Percentiles rank a stretch among this genome's conserved stretches.
phyloP scores from a whole-genome alignment of 257 asterid genomes.

The Petrea volubilis region DNA sequence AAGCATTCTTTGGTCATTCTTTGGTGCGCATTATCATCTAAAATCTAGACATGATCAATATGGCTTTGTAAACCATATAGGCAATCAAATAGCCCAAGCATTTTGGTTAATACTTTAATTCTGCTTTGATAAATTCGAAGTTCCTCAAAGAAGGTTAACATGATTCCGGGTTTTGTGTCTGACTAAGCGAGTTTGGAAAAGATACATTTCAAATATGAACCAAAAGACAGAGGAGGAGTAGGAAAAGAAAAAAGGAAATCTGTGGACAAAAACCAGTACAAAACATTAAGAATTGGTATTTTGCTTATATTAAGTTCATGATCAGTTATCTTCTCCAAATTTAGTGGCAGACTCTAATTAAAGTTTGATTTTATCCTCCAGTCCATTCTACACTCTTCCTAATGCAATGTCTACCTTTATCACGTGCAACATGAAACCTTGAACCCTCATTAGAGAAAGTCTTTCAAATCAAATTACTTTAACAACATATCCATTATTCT shows the following conservation, averaged over 20 bases:
- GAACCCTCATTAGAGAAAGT: neutral
- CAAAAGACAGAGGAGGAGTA: neutral
- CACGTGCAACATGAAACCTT: neutral
- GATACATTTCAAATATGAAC: neutral
- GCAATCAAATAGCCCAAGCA: constrained; percentile 4
- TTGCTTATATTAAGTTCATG: neutral
- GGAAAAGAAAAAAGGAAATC: neutral
- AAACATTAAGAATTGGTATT: neutral
- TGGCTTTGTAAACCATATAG: constrained; percentile 5
- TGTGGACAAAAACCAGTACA: neutral
- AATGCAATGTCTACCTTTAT: neutral
- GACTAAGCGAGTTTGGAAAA: neutral
- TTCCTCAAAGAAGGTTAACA: neutral
- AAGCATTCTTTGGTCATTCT: neutral
- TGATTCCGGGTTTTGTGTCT: neutral
- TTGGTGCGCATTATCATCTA: neutral
- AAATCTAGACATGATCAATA: constrained; percentile 1
- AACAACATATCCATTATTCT: neutral
- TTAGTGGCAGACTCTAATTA: neutral
- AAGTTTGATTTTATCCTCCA: neutral
- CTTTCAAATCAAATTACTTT: neutral
- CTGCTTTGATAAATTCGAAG: neutral
- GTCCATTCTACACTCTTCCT: neutral
- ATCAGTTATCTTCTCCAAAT: neutral
- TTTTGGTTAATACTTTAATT: neutral